phyloP scores from a whole-genome alignment of 257 asterid species.

The Solanum chilense region DNA sequence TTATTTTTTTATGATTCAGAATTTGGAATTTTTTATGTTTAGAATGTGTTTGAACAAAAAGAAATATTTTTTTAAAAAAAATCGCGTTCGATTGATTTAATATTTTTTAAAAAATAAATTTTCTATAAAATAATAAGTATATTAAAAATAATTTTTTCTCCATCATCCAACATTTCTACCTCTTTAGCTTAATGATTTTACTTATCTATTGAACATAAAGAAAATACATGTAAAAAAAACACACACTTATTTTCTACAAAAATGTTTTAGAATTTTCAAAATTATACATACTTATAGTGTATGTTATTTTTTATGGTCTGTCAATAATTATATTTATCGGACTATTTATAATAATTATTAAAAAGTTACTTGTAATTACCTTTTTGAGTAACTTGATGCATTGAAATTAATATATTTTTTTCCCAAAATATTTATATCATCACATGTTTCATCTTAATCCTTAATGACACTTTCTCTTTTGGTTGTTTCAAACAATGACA shows the following conservation, averaged over 20 bases:
- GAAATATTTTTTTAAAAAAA: too few species aligned
- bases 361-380: not conserved
- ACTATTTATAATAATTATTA: not conserved
- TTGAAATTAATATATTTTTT: not conserved
- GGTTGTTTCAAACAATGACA: not conserved
- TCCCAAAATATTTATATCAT: not conserved
- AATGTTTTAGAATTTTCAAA: not conserved
- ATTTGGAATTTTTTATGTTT: too few species aligned
- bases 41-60: too few species aligned
- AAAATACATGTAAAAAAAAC: too few species aligned
- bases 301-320: not conserved
- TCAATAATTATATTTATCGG: not conserved
- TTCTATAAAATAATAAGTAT: not conserved
- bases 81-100: fast-evolving
- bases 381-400: not conserved
- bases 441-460: not conserved
- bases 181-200: not conserved
- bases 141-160: too few species aligned
- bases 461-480: not conserved
- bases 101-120: too few species aligned
- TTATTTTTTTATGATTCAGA: too few species aligned
- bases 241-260: too few species aligned
- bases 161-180: not conserved
- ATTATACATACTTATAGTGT: not conserved
- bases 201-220: not conserved